Percentiles rank a stretch among this genome's conserved stretches.
Conservation (phyloP, 768 basidiomycete species). For the Mycena filopes region DNA sequence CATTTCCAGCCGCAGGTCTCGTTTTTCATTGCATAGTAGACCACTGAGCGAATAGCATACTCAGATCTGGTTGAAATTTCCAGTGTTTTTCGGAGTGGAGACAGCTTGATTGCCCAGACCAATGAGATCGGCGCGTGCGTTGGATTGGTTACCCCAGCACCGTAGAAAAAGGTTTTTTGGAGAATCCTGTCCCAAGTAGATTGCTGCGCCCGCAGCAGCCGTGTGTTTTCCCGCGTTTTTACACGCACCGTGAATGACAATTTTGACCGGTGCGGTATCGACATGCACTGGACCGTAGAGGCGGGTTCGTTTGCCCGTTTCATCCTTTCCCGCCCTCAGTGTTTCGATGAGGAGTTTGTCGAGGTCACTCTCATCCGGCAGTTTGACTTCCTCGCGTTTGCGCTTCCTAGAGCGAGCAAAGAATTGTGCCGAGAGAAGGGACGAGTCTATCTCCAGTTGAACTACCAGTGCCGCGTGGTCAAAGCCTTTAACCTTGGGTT, state of each 20-base stretch:
- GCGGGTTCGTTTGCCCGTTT: not conserved
- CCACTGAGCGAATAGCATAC: constrained; percentile 4
- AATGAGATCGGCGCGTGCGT: constrained; percentile 1
- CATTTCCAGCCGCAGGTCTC: constrained; percentile 13
- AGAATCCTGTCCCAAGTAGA: constrained; percentile 4
- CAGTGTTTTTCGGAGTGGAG: not conserved
- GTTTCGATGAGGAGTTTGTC: constrained; percentile 3
- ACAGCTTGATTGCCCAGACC: not conserved
- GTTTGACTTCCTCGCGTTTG: constrained; percentile 2
- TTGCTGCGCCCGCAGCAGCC: not conserved
- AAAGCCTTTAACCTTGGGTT: not conserved
- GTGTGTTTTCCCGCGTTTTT: constrained; percentile 8
- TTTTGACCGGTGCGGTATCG: not conserved
- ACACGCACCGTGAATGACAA: not conserved
- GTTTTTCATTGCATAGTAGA: constrained; percentile 9
- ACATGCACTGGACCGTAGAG: not conserved
- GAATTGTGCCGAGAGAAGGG: not conserved
- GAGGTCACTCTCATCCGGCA: not conserved
- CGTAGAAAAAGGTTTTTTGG: not conserved
- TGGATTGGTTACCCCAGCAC: constrained; percentile 6
- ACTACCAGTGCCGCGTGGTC: constrained; percentile 1
- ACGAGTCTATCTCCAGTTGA: not conserved
- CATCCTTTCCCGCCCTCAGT: not conserved
- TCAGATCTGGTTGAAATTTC: constrained; percentile 2
- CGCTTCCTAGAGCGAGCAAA: not conserved